Base-by-base conservation (phyloP, 1,139 yeast species). In the Hemisphaericaspora subhashii region DNA sequence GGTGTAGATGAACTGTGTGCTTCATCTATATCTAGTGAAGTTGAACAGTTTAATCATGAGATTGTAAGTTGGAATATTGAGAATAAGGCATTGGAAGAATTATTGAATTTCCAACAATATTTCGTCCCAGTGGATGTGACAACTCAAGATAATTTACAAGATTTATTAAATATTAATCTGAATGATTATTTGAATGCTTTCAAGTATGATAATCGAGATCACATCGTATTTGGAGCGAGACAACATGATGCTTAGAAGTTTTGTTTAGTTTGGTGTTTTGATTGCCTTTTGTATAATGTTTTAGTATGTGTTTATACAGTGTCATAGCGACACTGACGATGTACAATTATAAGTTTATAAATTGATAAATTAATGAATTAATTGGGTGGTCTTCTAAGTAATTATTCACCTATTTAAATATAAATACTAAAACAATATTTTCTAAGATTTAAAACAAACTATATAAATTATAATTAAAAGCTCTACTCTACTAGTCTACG, bases 91-190 rank as follows among this genome's bases (percentile, higher is more conserved):
- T 37, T 45, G n/a, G 47, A 45, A 37, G 44, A 45, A 22, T 32
- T 45, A 35, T 20, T 43, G n/a, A 45, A 45, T 31, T 45, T 45
- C 22, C 48, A 45, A 39, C 46, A 43, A 36, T 43, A 35, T 23
- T 45, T 45, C 27, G 42, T 43, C 10, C 46, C 46, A 6, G 17
- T 29, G 15, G 34, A 27, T 29, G 21, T 31, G 25, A 30, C 35
- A 2, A 31, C 38, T 4, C 31, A 28, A 10, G 34, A 30, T 8
- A 38, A 36, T 23, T 35, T 42, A 11, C 44, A 36, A 16, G 33
- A 40, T 23, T 36, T 42, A 13, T 35, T 42, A 12, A 37, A 35
- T 22, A 21, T 17, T 21, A 28, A 16, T 20, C 20, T 10, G 24
- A 28, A 16, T 15, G 42, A 38, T 33, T 39, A 21, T 25, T 33